Base-by-base conservation (phyloP, 306 rosid species). In the Sphenostylis stenocarpa region DNA sequence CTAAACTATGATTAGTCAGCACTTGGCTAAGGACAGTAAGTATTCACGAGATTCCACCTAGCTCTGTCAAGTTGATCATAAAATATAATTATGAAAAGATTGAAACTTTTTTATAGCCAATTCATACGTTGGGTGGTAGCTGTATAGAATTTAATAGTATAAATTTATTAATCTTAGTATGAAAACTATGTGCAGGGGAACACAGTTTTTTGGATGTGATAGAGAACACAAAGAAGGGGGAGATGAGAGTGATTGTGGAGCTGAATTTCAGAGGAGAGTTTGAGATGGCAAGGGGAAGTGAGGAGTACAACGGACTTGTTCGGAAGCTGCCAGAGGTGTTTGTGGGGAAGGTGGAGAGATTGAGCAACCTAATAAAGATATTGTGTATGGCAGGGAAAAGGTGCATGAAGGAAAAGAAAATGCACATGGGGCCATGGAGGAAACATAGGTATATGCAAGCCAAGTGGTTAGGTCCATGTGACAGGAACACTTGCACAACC, bases 371-470 rank as follows among this genome's bases (percentile, higher is more conserved):
- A 19, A 86, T 88, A 3, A 91, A 91, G 84, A 60, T 89, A 1
- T 1, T 90, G 70, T 91, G 98, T 79, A 67, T 77, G 41, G 97
- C 78, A 7, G 96, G 91, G 2, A 91, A 94, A 72, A 90, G 77
- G 83, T 91, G 97, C 85, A 91, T 91, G 98, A 86, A 88, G 82
- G 93, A 91, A 26, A 94, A 86, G 79, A 91, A 85, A 73, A 87
- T 94, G 92, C 97, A 94, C 70, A 62, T 94, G 88, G 98, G 97
- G 6, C 98, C 98, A 29, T 94, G 98, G 98, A 85, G 98, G 71
- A 94, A 88, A 84, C 91, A 88, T 23, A 84, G 70, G 83, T 94
- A 94, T 84, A 88, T 94, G 96, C 89, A 87, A 16, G 89, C 96
- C 14, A 94, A 94, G 82, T 94, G 98, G 98, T 88, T 94, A 3